Percentiles rank a stretch among this genome's conserved stretches.
Evolutionary conservation across 2,329 filamentous ascomycete species (phyloP).

Genomic region (Fusarium graminum): DNA sequence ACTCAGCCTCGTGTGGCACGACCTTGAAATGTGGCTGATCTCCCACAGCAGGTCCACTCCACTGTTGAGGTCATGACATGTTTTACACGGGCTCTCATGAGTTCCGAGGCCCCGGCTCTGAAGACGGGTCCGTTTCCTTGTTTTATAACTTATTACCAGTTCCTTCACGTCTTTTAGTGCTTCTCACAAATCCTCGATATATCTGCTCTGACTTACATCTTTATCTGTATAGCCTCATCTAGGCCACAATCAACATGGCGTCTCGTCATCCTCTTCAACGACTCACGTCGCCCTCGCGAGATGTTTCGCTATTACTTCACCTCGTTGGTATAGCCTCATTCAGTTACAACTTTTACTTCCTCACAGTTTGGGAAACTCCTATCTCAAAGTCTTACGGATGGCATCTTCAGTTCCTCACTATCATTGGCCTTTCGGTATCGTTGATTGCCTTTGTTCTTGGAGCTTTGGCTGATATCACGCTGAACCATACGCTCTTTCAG

Average conservation of each 20-base stretch:
- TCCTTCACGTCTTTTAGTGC: not conserved
- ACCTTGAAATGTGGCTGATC: constrained; percentile 37
- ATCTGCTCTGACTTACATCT: not conserved
- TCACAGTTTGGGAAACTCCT: constrained; percentile 63
- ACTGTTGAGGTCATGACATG: constrained; percentile 43
- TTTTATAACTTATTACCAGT: constrained; percentile 12
- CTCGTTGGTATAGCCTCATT: constrained; percentile 66
- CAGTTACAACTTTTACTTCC: constrained; percentile 65
- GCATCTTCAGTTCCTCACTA: constrained; percentile 80
- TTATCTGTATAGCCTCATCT: not conserved
- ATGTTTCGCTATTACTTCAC: constrained; percentile 73
- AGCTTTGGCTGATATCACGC: constrained; percentile 73
- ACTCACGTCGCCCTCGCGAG: constrained; percentile 73
- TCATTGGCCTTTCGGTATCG: constrained; percentile 75
- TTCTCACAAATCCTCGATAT: not conserved
- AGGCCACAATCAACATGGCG: constrained; percentile 52
- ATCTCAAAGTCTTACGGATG: constrained; percentile 73
- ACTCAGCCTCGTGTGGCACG: constrained; percentile 48
- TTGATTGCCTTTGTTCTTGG: constrained; percentile 72
- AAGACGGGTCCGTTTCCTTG: constrained; percentile 16
- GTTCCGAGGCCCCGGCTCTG: constrained; percentile 38
- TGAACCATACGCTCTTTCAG: constrained; percentile 69
- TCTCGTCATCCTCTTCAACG: constrained; percentile 72
- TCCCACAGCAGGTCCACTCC: constrained; percentile 7
- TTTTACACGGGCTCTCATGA: constrained; percentile 29